These are phyloP conservation scores for Podila epigama DNA, from an alignment of 192 early-diverging fungal species.

Conservation along the genomic window DNA sequence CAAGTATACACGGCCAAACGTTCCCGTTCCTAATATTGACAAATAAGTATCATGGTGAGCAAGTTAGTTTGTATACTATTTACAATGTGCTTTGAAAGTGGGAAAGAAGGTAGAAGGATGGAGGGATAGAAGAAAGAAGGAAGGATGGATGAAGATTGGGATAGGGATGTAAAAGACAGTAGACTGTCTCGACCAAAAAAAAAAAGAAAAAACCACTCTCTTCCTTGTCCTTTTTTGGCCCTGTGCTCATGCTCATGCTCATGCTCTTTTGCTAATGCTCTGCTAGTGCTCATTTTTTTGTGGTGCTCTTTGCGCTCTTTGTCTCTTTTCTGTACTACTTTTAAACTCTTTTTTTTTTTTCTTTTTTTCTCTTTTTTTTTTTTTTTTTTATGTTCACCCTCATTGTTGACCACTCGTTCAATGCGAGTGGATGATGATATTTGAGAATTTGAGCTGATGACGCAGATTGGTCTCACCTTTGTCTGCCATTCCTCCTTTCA, in stretches of 20 bases:
- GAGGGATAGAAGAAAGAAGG: too few relatives aligned
- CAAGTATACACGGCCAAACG: slow-evolving; percentile 95
- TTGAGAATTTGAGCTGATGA: background rate
- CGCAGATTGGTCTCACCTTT: background rate
- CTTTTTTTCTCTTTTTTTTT: slow-evolving; percentile 10
- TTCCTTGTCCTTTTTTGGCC: too few relatives aligned
- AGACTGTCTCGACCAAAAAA: too few relatives aligned
- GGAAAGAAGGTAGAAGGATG: too few relatives aligned
- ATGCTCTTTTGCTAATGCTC: slow-evolving; percentile 5
- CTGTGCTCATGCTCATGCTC: slow-evolving; percentile 10
- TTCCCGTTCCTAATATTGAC: slow-evolving; percentile 85
- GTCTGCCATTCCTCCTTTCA: too few relatives aligned
- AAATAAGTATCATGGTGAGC: background rate
- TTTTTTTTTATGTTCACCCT: too few relatives aligned
- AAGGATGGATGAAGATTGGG: too few relatives aligned
- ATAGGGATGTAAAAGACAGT: too few relatives aligned
- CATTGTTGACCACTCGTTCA: background rate
- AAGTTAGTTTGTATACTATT: background rate
- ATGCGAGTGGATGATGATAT: background rate
- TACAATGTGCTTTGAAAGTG: too few relatives aligned
- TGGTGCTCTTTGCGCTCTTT: slow-evolving; percentile 5
- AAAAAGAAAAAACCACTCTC: too few relatives aligned
- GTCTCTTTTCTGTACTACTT: background rate
- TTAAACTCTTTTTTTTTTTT: background rate
- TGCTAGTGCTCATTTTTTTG: slow-evolving; percentile 1